phyloP scores from a whole-genome alignment of 306 rosid species.

The Acacia melanoxylon region DNA sequence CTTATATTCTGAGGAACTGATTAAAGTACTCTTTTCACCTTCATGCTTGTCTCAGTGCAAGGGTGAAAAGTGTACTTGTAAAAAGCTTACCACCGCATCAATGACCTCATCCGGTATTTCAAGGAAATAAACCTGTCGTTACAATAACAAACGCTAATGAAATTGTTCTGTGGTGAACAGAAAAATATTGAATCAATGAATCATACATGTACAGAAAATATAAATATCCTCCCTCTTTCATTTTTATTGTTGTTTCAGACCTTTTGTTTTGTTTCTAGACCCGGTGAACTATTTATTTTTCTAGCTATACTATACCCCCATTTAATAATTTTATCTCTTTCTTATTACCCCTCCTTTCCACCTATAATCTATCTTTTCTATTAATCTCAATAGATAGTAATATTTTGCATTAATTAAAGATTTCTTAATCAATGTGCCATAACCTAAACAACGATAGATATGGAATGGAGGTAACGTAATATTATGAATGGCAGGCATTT shows the following conservation, averaged over 20 bases:
- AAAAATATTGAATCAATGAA: conserved; percentile 3
- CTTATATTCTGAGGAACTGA: conserved; percentile 39
- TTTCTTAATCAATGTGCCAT: neutral
- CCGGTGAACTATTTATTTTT: neutral
- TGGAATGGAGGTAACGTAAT: neutral
- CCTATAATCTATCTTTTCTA: neutral
- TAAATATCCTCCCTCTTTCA: neutral
- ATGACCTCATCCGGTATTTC: conserved; percentile 84
- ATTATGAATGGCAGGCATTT: neutral
- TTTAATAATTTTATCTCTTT: neutral
- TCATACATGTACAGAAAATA: conserved; percentile 3
- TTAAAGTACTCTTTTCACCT: conserved; percentile 58
- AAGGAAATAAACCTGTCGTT: conserved; percentile 79
- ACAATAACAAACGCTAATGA: conserved; percentile 29
- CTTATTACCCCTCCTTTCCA: neutral
- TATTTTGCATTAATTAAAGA: neutral
- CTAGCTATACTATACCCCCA: neutral
- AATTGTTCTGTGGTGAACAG: neutral
- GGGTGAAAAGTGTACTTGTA: conserved; percentile 54
- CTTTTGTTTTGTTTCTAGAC: neutral
- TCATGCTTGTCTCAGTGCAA: conserved; percentile 42
- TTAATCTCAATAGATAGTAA: neutral
- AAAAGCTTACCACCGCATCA: conserved; percentile 63
- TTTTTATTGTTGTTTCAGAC: neutral
- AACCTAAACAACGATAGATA: neutral